Evolutionary conservation across 805 yeast species (phyloP), one percentile per base, ranked within the genome.

Genomic region (Jamesozyma rosinii): DNA sequence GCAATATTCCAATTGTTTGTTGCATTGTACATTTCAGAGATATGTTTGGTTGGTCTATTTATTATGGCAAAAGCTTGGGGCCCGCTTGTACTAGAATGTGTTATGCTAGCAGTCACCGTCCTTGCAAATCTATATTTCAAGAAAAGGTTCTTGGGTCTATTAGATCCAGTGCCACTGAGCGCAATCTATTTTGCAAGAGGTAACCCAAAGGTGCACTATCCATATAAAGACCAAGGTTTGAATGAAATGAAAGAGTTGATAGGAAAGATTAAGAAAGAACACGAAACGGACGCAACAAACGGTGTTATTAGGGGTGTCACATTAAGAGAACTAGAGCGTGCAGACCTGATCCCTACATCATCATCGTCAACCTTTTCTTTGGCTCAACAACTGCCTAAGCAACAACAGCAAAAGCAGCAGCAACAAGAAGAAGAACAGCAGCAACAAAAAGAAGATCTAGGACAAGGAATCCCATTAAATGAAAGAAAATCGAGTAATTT

Each of bases 61-160:
- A 82, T 83, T 33, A 78, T 82, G 77, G 75, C 77, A 37, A 81
- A 84, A 67, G 71, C 81, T 50, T 84, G 90, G 90, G 86, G 83
- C 19, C 77, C 81, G 52, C 77, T 83, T 49, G 92, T 70, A 2
- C 66, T 84, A 44, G 89, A 83, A 61, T 81, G 69, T 43, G 70
- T 77, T n/a, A 62, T 72, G 47, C 51, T 81, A 14, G 76, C 59
- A n/a, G 74, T 66, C 36, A 81, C 90, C 13, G 80, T 75, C 24
- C 59, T 64, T 18, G 66, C 74, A 26, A 90, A 83, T 56, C 46
- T 83, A 26, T 80, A 70, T 59, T 67, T 76, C 55, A 77, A 76
- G 57, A 61, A 71, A 61, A 72, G 61, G 48, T 82, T 81, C 61
- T 71, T 77, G 39, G 81, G 86, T 29, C 59, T 83, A 45, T 66